A percentile compares a stretch with the other conserved stretches of the same genome.
These are phyloP conservation scores for Sporothrix protearum DNA, from an alignment of 2,329 filamentous ascomycete species.

Conservation along the genomic window DNA sequence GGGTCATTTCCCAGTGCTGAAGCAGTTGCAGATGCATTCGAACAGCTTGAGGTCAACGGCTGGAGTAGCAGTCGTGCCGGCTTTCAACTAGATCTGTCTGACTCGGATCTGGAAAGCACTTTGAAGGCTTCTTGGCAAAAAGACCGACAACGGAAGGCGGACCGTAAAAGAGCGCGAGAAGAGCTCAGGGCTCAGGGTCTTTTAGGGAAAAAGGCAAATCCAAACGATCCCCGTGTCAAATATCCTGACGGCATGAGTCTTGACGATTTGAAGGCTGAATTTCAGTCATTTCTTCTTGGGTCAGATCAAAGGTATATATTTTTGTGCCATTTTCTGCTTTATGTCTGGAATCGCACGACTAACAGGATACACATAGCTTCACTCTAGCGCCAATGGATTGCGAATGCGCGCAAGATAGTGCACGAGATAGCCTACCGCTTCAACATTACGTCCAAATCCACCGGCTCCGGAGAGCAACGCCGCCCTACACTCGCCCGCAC, in stretches of 20 bases:
- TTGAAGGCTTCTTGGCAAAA: conserved; percentile 61
- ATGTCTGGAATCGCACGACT: not conserved
- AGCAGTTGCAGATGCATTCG: conserved; percentile 49
- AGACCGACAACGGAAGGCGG: conserved; percentile 68
- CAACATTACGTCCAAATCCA: conserved; percentile 78
- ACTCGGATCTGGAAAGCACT: conserved; percentile 62
- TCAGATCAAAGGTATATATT: conserved; percentile 56
- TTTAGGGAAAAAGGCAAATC: conserved; percentile 56
- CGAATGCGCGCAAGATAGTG: conserved; percentile 68
- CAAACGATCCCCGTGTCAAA: conserved; percentile 62
- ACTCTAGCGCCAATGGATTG: conserved; percentile 78
- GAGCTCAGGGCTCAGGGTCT: conserved; percentile 63
- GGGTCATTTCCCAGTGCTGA: conserved; percentile 41
- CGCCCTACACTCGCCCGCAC: conserved; percentile 78
- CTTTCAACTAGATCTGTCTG: conserved; percentile 47
- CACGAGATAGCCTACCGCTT: conserved; percentile 75
- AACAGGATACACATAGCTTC: conserved; percentile 47
- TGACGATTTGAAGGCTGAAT: conserved; percentile 67
- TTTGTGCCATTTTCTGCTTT: not conserved
- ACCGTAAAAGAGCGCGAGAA: conserved; percentile 67
- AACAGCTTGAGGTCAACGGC: conserved; percentile 82
- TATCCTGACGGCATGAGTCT: conserved; percentile 70
- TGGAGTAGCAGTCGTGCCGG: conserved; percentile 57
- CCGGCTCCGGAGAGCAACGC: conserved; percentile 67
- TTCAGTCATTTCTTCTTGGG: conserved; percentile 66